These are phyloP conservation scores for Neonectria coccinea DNA, from an alignment of 2,329 filamentous ascomycete species.

Conservation along the genomic window DNA sequence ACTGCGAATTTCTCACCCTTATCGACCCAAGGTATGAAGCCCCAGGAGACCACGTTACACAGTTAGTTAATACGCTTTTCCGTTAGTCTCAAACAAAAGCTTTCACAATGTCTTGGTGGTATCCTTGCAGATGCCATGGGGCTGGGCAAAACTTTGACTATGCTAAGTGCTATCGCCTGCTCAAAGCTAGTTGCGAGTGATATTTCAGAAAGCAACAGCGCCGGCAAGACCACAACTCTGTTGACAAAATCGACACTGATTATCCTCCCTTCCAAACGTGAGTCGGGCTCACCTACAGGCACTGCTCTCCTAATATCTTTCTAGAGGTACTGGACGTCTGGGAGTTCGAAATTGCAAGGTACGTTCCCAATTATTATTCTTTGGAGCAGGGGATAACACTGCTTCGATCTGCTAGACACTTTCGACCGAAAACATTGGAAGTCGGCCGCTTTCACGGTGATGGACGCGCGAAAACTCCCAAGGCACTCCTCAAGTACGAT, in stretches of 20 bases:
- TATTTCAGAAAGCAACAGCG: too few relatives aligned
- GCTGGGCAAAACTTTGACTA: not conserved
- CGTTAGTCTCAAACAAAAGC: not conserved
- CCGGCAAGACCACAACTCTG: too few relatives aligned
- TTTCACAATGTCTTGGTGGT: not conserved
- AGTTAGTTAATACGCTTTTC: not conserved
- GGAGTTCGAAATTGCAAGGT: not conserved
- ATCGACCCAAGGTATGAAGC: not conserved
- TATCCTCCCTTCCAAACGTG: not conserved
- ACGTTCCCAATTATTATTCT: not conserved
- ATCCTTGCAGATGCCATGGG: slow-evolving; percentile 1
- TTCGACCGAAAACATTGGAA: not conserved
- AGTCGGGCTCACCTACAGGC: not conserved
- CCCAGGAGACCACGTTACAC: not conserved
- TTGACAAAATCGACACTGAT: not conserved
- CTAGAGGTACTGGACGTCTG: not conserved
- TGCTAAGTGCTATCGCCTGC: not conserved
- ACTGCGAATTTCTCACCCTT: not conserved
- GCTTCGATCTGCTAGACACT: not conserved
- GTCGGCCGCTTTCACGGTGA: not conserved
- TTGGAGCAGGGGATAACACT: not conserved
- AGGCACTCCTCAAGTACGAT: not conserved
- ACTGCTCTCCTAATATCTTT: not conserved
- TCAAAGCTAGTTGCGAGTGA: not conserved
- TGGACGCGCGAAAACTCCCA: not conserved